These are phyloP conservation scores for Calonectria hongkongensis DNA, from an alignment of 2,329 filamentous ascomycete genomes.

Conservation along the genomic window DNA sequence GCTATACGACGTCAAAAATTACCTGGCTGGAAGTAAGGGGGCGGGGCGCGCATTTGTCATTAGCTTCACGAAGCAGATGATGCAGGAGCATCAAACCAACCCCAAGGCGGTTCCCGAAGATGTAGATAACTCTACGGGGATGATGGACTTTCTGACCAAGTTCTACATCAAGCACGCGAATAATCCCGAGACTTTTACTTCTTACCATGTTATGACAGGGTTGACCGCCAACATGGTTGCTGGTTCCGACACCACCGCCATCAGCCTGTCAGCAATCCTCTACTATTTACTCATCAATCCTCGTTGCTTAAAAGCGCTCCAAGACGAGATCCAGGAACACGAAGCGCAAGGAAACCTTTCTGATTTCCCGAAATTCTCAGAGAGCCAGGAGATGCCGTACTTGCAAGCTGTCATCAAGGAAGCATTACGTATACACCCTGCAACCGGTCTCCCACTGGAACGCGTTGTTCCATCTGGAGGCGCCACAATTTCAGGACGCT, in stretches of 20 bases:
- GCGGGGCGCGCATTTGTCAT: conserved; percentile 43
- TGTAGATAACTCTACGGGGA: conserved; percentile 24
- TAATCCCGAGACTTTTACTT: conserved; percentile 39
- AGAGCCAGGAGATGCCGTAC: conserved; percentile 48
- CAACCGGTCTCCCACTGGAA: conserved; percentile 45
- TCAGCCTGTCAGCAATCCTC: conserved; percentile 47
- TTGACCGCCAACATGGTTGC: conserved; percentile 51
- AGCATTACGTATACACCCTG: conserved; percentile 48
- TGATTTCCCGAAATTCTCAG: conserved; percentile 39
- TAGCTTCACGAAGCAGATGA: conserved; percentile 43
- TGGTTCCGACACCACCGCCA: conserved; percentile 50
- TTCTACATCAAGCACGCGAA: conserved; percentile 47
- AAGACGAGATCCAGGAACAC: conserved; percentile 35
- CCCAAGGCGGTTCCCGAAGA: conserved; percentile 37
- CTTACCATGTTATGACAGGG: conserved; percentile 46
- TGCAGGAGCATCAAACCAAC: conserved; percentile 40
- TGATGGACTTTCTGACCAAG: conserved; percentile 50
- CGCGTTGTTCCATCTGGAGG: conserved; percentile 48
- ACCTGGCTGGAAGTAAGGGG: conserved; percentile 46
- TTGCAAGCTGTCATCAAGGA: conserved; percentile 51
- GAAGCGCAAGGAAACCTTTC: conserved; percentile 32
- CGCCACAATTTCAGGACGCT: conserved; percentile 39
- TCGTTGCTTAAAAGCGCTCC: conserved; percentile 27
- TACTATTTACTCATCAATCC: conserved; percentile 47
- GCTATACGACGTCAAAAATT: conserved; percentile 48